phyloP scores from a whole-genome alignment of 1,139 yeast genomes.

The Geotrichum cucujoidarum region DNA sequence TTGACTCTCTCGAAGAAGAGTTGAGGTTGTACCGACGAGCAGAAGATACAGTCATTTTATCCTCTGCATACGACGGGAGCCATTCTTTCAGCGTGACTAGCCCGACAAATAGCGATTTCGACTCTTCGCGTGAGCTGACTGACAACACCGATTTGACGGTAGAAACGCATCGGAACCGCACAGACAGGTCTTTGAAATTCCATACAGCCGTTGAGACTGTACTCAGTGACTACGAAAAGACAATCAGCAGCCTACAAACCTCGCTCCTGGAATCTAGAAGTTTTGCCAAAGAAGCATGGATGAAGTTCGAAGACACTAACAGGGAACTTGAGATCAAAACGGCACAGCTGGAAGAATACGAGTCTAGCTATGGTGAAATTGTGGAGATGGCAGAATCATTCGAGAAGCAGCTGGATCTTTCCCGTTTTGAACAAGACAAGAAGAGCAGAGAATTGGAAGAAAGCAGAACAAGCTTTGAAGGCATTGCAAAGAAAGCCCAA shows the following conservation, averaged over 20 bases:
- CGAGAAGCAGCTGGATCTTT: slow-evolving; percentile 3
- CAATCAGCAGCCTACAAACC: slow-evolving; percentile 26
- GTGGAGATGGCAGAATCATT: slow-evolving; percentile 17
- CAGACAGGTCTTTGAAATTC: slow-evolving; percentile 23
- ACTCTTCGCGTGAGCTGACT: slow-evolving; percentile 4
- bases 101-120: slow-evolving; percentile 1
- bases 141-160: slow-evolving; percentile 6
- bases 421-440: background rate
- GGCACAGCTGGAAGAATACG: slow-evolving; percentile 16
- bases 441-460: slow-evolving; percentile 9
- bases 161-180: slow-evolving; percentile 22
- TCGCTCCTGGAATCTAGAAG: slow-evolving; percentile 20
- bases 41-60: slow-evolving; percentile 2
- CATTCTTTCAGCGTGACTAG: background rate
- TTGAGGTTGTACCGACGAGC: background rate
- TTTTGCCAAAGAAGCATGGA: slow-evolving; percentile 9
- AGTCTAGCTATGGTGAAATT: slow-evolving; percentile 7
- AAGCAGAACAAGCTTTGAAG: no score
- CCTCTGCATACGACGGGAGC: slow-evolving; percentile 56
- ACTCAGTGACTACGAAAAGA: slow-evolving; percentile 27
- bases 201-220: slow-evolving; percentile 26
- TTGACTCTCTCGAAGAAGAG: background rate
- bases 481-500: no score
- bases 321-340: slow-evolving; percentile 19
- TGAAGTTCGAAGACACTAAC: slow-evolving; percentile 12